Conservation (phyloP, 2,329 filamentous ascomycete genomes). For the Nemania sp. region DNA sequence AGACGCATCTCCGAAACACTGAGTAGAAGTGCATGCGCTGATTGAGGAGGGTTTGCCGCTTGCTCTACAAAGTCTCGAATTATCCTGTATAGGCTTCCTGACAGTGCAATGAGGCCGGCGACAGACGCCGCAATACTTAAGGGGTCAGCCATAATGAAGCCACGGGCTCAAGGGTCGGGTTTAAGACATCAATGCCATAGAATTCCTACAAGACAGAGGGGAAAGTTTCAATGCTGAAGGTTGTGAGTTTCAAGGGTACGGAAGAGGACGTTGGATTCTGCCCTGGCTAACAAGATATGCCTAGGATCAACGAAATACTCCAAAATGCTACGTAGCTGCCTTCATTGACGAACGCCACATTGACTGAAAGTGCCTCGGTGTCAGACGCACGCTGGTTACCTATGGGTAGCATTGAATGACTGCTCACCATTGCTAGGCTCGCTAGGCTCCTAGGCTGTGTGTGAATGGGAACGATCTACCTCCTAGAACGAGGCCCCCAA, state of each 20-base stretch:
- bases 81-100: constrained; percentile 17
- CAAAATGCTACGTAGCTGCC: neutral
- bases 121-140: constrained; percentile 26
- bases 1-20: constrained; percentile 27
- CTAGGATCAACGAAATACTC: neutral
- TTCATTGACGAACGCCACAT: neutral
- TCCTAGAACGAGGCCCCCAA: too few relatives aligned
- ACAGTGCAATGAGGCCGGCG: constrained; percentile 26
- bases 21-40: constrained; percentile 14
- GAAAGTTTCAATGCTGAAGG: neutral
- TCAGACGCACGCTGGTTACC: too few relatives aligned
- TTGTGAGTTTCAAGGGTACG: neutral
- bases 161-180: neutral
- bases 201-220: neutral
- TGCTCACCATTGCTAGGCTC: too few relatives aligned
- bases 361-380: too few relatives aligned
- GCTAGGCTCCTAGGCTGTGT: too few relatives aligned
- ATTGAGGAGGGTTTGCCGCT: neutral
- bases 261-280: neutral
- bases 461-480: too few relatives aligned
- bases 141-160: constrained; percentile 5
- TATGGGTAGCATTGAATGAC: too few relatives aligned
- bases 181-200: neutral
- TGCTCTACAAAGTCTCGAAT: constrained; percentile 6
- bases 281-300: neutral